Evolutionary conservation across 257 asterid genomes (phyloP).

Genomic region (Przewalskia tangutica): DNA sequence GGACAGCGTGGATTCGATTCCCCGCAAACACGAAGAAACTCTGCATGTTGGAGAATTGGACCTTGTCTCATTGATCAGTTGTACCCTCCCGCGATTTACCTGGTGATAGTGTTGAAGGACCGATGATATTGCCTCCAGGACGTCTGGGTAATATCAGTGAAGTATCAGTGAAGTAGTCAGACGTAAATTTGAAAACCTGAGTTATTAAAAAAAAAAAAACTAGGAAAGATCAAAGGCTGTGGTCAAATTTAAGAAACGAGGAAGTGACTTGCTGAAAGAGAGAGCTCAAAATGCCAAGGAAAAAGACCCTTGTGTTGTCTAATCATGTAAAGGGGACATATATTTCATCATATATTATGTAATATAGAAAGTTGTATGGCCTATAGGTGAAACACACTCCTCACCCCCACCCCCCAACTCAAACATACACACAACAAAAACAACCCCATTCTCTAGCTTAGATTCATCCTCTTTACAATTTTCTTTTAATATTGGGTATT

Average conservation of each 20-base stretch:
- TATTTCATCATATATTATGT: background rate
- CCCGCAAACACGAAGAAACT: too few species aligned
- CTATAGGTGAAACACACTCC: background rate
- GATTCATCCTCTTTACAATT: background rate
- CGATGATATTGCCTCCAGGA: too few species aligned
- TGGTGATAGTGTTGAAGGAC: too few species aligned
- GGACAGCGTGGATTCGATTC: too few species aligned
- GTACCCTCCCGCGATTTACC: too few species aligned
- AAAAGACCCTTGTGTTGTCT: background rate
- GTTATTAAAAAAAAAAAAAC: too few species aligned
- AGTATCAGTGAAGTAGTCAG: too few species aligned
- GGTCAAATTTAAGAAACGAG: background rate
- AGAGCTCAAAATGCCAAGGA: background rate
- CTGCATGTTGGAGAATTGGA: too few species aligned
- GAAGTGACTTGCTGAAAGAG: slow-evolving; percentile 2
- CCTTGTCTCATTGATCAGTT: too few species aligned
- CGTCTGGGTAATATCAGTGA: too few species aligned
- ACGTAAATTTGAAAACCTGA: too few species aligned
- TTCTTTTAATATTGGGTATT: background rate
- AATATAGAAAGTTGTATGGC: background rate
- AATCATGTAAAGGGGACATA: background rate
- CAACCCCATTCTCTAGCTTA: background rate
- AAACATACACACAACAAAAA: background rate
- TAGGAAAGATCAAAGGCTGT: background rate
- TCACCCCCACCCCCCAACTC: background rate